Base-by-base conservation (phyloP, 2,329 filamentous ascomycete species). In the Periconia sp. region DNA sequence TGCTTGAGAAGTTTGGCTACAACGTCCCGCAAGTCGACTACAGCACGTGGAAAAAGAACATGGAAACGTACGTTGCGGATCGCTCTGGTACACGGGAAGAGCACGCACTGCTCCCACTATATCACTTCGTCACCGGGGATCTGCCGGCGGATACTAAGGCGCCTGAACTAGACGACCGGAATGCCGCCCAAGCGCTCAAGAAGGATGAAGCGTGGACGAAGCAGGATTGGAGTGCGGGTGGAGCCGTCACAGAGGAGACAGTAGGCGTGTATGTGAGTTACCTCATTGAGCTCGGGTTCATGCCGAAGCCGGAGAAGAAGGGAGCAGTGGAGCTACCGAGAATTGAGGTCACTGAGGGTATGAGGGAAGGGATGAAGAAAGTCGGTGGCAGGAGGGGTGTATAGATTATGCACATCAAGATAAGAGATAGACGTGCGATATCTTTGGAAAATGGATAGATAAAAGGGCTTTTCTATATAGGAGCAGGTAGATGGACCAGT, bases 1-100 rank as follows among this genome's bases (percentile, higher is more conserved):
- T 81, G 0, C 76, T 95, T 6, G 79, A 86, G 61, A 78, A 75
- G 15, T 95, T 89, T 64, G 89, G 89, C 18, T 95, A 90, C 70
- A 64, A 77, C 18, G 81, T 85, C 1, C 83, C 86, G 0, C 78
- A 85, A 49, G 78, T 88, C 2, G 73, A 79, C 24, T 95, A 94
- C 61, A 68, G 79, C 3, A 74, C 79, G 5, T 95, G 89, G 89
- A 82, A 81, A 49, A 73, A 76, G 21, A 79, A 80, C 54, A 78
- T 95, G 46, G 82, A 88, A 69, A 70, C 77, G 38, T 90, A 88
- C 60, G 85, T 91, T 45, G 80, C 80, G 16, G 79, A 63, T 15
- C 60, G 52, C 25, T 70, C 78, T 3, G 73, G 78, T 44, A 79
- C 83, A 37, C 79, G 81, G 44, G 85, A 88, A 57, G 83, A 88